These are phyloP conservation scores for Cercospora sojina DNA, from an alignment of 2,329 filamentous ascomycete species.

Conservation along the genomic window DNA sequence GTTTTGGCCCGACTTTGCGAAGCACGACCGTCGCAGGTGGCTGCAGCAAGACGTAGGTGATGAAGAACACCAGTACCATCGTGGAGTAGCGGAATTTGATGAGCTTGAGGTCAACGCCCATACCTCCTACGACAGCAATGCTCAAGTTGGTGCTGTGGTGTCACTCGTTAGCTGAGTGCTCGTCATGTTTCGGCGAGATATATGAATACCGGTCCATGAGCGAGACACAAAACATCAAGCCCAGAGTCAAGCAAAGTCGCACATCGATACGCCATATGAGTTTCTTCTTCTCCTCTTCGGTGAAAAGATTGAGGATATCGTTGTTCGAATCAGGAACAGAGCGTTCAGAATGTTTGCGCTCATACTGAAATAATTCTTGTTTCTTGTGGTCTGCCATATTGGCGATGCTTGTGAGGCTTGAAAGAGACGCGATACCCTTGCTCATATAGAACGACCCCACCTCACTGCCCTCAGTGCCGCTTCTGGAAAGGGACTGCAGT, in stretches of 20 bases:
- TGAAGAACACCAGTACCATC: slow-evolving; percentile 70
- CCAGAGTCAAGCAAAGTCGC: slow-evolving; percentile 49
- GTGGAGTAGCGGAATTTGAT: slow-evolving; percentile 36
- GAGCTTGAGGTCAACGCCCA: slow-evolving; percentile 37
- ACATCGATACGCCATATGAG: slow-evolving; percentile 70
- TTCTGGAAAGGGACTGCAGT: neutral
- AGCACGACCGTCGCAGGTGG: slow-evolving; percentile 68
- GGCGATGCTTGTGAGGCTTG: neutral
- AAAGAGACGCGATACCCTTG: neutral
- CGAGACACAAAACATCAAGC: slow-evolving; percentile 41
- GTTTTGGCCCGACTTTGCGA: slow-evolving; percentile 58
- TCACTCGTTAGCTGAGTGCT: neutral
- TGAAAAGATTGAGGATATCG: slow-evolving; percentile 46
- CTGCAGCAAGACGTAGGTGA: slow-evolving; percentile 70
- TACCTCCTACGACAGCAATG: slow-evolving; percentile 40
- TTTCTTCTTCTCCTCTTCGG: slow-evolving; percentile 60
- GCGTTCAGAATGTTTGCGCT: slow-evolving; percentile 32
- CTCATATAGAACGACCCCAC: neutral
- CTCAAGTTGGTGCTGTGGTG: slow-evolving; percentile 33
- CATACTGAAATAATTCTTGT: slow-evolving; percentile 23
- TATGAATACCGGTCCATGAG: slow-evolving; percentile 38
- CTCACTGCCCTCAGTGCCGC: neutral
- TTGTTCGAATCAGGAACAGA: slow-evolving; percentile 28
- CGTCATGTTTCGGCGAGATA: no score
- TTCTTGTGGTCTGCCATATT: slow-evolving; percentile 30